Base-by-base conservation (phyloP, 768 basidiomycete genomes). In the Candolleomyces eurysporus region DNA sequence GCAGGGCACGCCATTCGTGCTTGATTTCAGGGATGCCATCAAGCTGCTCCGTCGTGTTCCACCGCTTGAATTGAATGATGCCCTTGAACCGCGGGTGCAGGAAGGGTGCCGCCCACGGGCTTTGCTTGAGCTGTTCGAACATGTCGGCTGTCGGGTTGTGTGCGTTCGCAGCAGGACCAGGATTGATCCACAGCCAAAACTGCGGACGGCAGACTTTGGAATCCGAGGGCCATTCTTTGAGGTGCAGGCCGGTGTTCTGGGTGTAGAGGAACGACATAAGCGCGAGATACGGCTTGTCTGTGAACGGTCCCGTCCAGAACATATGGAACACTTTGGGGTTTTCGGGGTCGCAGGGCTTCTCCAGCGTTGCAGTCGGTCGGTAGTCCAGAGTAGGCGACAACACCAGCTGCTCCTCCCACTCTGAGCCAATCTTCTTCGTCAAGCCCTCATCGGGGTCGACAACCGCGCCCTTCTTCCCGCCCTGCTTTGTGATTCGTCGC, bases 221-320 rank as follows among this genome's bases (percentile, higher is more conserved):
- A 55, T 83, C 75, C 4, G 64, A 50, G 0, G 78, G 76, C 71
- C 73, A 76, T 7, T 79, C 71, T 5, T 65, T 67, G 21, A 86
- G 77, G 68, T 95, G 87, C 14, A 97, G 81, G 11, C 88, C 91
- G 5, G 94, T 84, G 71, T 95, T 95, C 73, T 96, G 96, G 0
- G 94, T 94, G 76, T 86, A 97, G 49, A 97, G 84, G 82, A 92
- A 97, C 5, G 96, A 97, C 56, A 94, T 79, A 22, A 96, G 78
- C 0, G 95, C 94, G 70, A 93, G 83, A 82, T 97, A 97, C 0
- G 96, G 94, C 75, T 96, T 97, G 78, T 98, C 95, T 19, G 94
- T 95, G 78, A 98, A 96, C 1, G 94, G 88, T 0, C 95, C 94
- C 0, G 94, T 93, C 94, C 95, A 97, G 80, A 96, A 97, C 88